Conservation (phyloP, 345 rosid genomes). For the Ceriops zippeliana region DNA sequence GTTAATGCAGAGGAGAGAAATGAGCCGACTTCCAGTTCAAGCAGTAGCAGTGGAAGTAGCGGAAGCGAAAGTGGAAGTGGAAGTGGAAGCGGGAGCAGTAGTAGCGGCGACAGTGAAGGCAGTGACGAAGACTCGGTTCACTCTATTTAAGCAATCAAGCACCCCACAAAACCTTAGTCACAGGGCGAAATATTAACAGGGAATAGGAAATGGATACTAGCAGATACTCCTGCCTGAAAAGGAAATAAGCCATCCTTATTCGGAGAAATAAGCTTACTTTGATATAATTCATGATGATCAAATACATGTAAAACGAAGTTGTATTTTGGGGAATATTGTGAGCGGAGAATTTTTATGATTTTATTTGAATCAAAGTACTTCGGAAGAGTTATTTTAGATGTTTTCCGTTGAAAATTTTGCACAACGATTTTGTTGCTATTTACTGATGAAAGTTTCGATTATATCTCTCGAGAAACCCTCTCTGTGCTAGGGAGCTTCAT, state of each 20-base stretch:
- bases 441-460: too few relatives aligned
- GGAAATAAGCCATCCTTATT: conserved; percentile 7
- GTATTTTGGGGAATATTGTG: too few relatives aligned
- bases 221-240: background rate
- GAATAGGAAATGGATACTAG: background rate
- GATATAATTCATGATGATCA: background rate
- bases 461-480: too few relatives aligned
- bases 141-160: conserved; percentile 43
- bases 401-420: too few relatives aligned
- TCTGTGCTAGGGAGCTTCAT: too few relatives aligned
- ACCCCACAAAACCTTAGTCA: background rate
- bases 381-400: too few relatives aligned
- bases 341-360: too few relatives aligned
- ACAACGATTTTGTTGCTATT: too few relatives aligned
- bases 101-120: conserved; percentile 56
- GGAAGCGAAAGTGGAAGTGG: conserved; percentile 60
- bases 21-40: conserved; percentile 42
- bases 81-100: conserved; percentile 59
- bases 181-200: background rate
- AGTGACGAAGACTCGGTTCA: conserved; percentile 66
- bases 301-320: background rate
- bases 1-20: conserved; percentile 51
- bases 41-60: conserved; percentile 73
- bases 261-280: background rate
- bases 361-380: too few relatives aligned